Percentiles rank a stretch among this genome's conserved stretches.
Evolutionary conservation across 2,329 filamentous ascomycete genomes (phyloP).

Genomic region (Aspergillus glaucus): DNA sequence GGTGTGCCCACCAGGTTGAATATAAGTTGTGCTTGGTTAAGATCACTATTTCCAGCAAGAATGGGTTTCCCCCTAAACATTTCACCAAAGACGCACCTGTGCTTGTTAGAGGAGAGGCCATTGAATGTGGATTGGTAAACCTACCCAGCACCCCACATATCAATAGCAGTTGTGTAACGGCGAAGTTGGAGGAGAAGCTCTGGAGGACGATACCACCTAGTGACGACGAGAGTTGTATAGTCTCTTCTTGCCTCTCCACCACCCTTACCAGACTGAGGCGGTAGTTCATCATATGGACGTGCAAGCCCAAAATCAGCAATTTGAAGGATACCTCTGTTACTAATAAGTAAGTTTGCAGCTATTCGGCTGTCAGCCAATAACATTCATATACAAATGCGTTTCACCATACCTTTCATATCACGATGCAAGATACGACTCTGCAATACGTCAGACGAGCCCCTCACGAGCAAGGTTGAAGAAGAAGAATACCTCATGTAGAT

Average conservation of each 20-base stretch:
- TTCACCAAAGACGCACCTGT: constrained; percentile 91
- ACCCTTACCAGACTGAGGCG: constrained; percentile 68
- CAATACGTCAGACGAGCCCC: constrained; percentile 9
- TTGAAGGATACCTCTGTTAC: constrained; percentile 85
- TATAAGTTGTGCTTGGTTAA: constrained; percentile 85
- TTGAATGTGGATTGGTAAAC: constrained; percentile 20
- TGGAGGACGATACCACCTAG: constrained; percentile 91
- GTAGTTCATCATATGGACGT: constrained; percentile 80
- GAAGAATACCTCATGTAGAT: constrained; percentile 66
- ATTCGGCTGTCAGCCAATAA: constrained; percentile 5
- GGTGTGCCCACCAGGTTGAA: constrained; percentile 89
- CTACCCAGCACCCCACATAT: constrained; percentile 96
- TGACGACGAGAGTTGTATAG: constrained; percentile 95
- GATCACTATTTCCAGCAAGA: constrained; percentile 78
- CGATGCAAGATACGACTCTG: constrained; percentile 78
- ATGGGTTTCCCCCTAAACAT: constrained; percentile 96
- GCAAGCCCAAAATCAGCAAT: constrained; percentile 97
- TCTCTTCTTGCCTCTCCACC: constrained; percentile 81
- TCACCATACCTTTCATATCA: constrained; percentile 73
- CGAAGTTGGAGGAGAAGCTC: constrained; percentile 84
- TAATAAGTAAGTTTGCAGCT: constrained; percentile 93
- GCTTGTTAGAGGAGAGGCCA: constrained; percentile 18
- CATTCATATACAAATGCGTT: not conserved
- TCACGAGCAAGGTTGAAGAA: constrained; percentile 1
- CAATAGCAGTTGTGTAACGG: constrained; percentile 93